Conservation (phyloP, 495 filamentous ascomycete species). For the Aspergillus nanangensis region DNA sequence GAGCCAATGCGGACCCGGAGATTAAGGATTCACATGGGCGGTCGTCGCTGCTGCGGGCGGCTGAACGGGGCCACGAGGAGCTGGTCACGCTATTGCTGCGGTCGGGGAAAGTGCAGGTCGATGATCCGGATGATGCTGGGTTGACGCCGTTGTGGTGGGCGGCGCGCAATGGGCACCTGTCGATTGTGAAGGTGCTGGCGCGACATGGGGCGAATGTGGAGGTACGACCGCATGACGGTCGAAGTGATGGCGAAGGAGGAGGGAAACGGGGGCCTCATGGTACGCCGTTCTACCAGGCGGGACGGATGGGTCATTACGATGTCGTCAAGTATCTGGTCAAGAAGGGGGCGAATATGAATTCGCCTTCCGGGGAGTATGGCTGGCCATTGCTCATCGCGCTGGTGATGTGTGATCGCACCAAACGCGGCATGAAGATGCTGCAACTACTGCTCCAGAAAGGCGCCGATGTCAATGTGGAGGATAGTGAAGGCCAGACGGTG, state of each 20-base stretch:
- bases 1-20: constrained; percentile 16
- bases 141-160: constrained; percentile 33
- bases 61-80: constrained; percentile 24
- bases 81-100: constrained; percentile 27
- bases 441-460: constrained; percentile 28
- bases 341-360: constrained; percentile 19
- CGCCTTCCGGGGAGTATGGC: constrained; percentile 9
- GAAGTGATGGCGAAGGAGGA: neutral
- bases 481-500: constrained; percentile 27
- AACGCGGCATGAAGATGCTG: constrained; percentile 14
- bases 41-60: constrained; percentile 37
- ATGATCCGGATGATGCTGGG: constrained; percentile 24
- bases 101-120: constrained; percentile 19
- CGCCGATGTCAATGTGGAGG: constrained; percentile 32
- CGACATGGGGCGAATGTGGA: constrained; percentile 17
- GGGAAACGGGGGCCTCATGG: constrained; percentile 6
- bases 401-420: constrained; percentile 16
- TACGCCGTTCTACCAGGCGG: constrained; percentile 21
- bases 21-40: constrained; percentile 16
- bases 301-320: constrained; percentile 16
- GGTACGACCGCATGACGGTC: constrained; percentile 7
- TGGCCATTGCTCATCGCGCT: constrained; percentile 15
- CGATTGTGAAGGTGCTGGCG: constrained; percentile 15
- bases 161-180: constrained; percentile 17
- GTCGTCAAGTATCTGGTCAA: constrained; percentile 20